Evolutionary conservation across 2,329 filamentous ascomycete genomes (phyloP).

Genomic region (Tolypocladium inflatum): DNA sequence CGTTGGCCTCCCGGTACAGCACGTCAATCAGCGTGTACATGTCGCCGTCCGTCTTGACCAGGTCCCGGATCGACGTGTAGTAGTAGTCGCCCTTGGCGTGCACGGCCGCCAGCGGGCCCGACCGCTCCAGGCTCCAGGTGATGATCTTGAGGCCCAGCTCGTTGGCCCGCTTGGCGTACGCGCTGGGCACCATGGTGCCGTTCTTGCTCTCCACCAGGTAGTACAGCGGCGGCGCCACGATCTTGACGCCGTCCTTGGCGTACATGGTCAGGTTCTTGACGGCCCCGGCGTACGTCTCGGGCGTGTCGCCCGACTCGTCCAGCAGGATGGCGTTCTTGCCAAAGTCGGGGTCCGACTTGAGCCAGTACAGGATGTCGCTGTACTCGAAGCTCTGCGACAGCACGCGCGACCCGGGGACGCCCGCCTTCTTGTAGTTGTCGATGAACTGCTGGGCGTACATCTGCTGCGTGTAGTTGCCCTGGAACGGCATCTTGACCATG

Average conservation of each 20-base stretch:
- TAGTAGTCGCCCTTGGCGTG: constrained; percentile 42
- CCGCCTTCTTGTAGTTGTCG: constrained; percentile 44
- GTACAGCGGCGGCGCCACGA: constrained; percentile 53
- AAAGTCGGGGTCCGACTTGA: constrained; percentile 49
- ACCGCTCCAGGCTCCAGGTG: constrained; percentile 60
- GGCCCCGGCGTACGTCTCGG: constrained; percentile 40
- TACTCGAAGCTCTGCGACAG: constrained; percentile 59
- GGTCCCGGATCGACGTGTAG: constrained; percentile 43
- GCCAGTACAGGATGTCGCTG: constrained; percentile 57
- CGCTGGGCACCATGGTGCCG: constrained; percentile 50
- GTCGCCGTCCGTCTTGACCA: constrained; percentile 54
- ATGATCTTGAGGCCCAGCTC: constrained; percentile 54
- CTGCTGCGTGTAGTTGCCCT: constrained; percentile 53
- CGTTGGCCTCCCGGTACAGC: constrained; percentile 49
- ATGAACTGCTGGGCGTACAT: constrained; percentile 56
- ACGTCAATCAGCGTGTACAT: constrained; percentile 58
- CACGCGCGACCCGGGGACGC: constrained; percentile 43
- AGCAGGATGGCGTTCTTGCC: constrained; percentile 55
- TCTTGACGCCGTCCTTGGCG: constrained; percentile 46
- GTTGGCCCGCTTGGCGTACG: constrained; percentile 52
- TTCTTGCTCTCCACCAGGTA: constrained; percentile 47
- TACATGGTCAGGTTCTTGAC: constrained; percentile 47
- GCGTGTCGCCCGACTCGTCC: constrained; percentile 49
- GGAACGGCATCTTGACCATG: constrained; percentile 61
- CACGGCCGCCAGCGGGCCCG: constrained; percentile 43